A percentile compares a stretch with the other conserved stretches of the same genome.
Conservation (phyloP, 2,329 filamentous ascomycete genomes). For the Ascochyta viciae-villosae region DNA sequence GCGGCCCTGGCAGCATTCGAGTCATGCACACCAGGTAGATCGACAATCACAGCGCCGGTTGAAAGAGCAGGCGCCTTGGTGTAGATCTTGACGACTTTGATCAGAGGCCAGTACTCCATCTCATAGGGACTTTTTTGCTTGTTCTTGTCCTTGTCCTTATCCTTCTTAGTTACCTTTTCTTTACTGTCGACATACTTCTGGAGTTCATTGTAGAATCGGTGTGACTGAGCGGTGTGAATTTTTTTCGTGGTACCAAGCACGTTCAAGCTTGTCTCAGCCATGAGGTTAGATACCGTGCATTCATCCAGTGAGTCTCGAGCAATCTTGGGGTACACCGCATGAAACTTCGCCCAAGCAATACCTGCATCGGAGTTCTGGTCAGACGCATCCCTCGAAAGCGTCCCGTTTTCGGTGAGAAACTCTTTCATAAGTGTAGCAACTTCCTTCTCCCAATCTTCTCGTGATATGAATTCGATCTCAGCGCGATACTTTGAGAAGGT, state of each 20-base stretch:
- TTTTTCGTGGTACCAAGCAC: constrained; percentile 57
- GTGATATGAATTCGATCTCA: constrained; percentile 64
- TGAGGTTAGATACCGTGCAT: constrained; percentile 51
- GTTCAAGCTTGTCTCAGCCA: constrained; percentile 50
- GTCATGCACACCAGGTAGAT: constrained; percentile 67
- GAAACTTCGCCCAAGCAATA: constrained; percentile 60
- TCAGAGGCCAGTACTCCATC: constrained; percentile 59
- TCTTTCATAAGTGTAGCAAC: constrained; percentile 59
- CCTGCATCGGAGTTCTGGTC: constrained; percentile 58
- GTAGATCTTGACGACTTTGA: constrained; percentile 62
- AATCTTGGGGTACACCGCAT: constrained; percentile 56
- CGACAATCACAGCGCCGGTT: constrained; percentile 63
- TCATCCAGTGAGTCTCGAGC: constrained; percentile 51
- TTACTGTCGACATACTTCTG: constrained; percentile 64
- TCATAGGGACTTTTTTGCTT: constrained; percentile 28
- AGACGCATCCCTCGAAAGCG: constrained; percentile 45
- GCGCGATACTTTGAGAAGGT: constrained; percentile 57
- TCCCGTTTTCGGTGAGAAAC: constrained; percentile 52
- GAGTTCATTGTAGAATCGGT: constrained; percentile 55
- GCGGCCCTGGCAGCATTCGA: constrained; percentile 66
- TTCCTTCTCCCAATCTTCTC: constrained; percentile 61
- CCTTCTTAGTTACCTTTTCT: constrained; percentile 52
- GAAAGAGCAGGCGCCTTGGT: constrained; percentile 59
- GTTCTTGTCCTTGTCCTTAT: constrained; percentile 35
- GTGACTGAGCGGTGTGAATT: constrained; percentile 49